These are phyloP conservation scores for Suillus lakei DNA, from an alignment of 768 basidiomycete genomes.

Conservation along the genomic window DNA sequence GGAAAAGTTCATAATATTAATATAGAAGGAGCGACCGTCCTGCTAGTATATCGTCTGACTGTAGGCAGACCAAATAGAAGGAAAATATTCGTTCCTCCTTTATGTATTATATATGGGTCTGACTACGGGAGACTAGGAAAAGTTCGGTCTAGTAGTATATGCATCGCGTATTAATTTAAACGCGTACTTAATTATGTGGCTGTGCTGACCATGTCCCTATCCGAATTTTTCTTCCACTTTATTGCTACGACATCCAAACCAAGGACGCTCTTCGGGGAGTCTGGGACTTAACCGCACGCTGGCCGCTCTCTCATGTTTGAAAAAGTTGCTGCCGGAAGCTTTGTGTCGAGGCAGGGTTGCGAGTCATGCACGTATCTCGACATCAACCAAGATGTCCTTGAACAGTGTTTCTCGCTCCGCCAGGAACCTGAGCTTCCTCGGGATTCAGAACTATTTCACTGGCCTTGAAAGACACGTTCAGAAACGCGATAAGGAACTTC, in stretches of 20 bases:
- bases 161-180: too few relatives aligned
- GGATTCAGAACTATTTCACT: slow-evolving; percentile 35
- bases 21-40: too few relatives aligned
- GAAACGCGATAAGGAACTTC: not conserved
- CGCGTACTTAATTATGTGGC: not conserved
- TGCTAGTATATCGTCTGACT: too few relatives aligned
- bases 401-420: slow-evolving; percentile 6
- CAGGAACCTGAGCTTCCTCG: slow-evolving; percentile 31
- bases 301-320: not conserved
- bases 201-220: not conserved
- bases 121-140: too few relatives aligned
- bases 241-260: not conserved
- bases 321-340: not conserved
- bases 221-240: not conserved
- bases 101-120: too few relatives aligned
- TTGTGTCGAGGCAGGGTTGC: not conserved
- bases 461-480: slow-evolving; percentile 15
- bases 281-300: not conserved
- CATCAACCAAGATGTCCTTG: not conserved
- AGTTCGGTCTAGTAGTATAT: too few relatives aligned
- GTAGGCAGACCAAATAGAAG: too few relatives aligned
- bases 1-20: too few relatives aligned
- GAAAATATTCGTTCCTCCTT: too few relatives aligned
- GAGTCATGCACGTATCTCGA: not conserved
- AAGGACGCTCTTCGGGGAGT: not conserved